Evolutionary conservation across 2,329 filamentous ascomycete species (phyloP).

Genomic region (Aspergillus bombycis): DNA sequence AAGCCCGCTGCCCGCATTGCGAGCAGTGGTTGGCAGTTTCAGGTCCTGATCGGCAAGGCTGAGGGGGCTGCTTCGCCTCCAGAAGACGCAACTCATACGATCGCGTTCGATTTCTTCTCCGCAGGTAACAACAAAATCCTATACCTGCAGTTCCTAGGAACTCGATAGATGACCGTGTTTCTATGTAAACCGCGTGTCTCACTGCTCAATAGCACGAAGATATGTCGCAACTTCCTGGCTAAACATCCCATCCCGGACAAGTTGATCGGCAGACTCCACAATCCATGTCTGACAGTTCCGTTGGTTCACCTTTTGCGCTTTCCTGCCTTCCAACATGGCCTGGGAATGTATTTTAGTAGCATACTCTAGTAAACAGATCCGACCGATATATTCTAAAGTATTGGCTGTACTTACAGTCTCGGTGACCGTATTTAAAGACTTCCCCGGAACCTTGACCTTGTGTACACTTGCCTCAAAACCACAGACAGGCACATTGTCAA

Average conservation of each 20-base stretch:
- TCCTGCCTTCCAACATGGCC: background rate
- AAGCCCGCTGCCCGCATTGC: background rate
- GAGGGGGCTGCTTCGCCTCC: background rate
- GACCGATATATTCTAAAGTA: background rate
- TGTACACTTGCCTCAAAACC: slow-evolving; percentile 29
- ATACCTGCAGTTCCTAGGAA: no score
- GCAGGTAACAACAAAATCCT: no score
- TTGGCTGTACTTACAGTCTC: slow-evolving; percentile 1
- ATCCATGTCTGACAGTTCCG: slow-evolving; percentile 44
- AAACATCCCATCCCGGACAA: slow-evolving; percentile 34
- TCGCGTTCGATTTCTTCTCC: background rate
- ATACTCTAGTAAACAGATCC: background rate
- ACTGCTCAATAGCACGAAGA: slow-evolving; percentile 30
- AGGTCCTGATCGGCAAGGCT: background rate
- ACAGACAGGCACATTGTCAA: slow-evolving; percentile 28
- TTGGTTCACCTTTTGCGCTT: slow-evolving; percentile 27
- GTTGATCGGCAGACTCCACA: slow-evolving; percentile 36
- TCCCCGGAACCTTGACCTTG: slow-evolving; percentile 17
- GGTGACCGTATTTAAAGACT: slow-evolving; percentile 20
- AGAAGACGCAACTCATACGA: background rate
- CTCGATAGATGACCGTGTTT: no score
- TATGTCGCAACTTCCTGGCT: slow-evolving; percentile 26
- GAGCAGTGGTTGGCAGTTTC: background rate
- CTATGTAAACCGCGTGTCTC: background rate
- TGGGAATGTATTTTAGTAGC: background rate